Conservation (phyloP, 495 filamentous ascomycete genomes). For the Hyphodiscus hymeniophilus region DNA sequence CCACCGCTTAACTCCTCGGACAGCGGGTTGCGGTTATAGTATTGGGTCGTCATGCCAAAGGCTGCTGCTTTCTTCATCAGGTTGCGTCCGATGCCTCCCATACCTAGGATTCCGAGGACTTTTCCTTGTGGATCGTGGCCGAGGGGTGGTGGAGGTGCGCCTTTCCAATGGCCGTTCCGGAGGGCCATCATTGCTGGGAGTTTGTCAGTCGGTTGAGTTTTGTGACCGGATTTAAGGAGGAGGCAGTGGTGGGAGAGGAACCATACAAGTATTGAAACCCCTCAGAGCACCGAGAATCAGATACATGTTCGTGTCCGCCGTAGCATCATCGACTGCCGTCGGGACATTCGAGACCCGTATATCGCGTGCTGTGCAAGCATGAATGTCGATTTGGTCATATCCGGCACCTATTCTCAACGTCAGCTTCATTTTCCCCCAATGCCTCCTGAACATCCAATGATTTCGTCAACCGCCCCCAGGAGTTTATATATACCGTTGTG, state of each 20-base stretch:
- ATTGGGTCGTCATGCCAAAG: constrained; percentile 37
- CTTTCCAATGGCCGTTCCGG: constrained; percentile 39
- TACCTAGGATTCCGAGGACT: constrained; percentile 67
- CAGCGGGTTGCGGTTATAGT: constrained; percentile 32
- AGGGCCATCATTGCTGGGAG: constrained; percentile 23
- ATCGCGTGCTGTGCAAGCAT: constrained; percentile 54
- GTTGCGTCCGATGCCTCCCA: constrained; percentile 78
- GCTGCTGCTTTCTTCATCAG: constrained; percentile 60
- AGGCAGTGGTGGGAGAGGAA: background rate
- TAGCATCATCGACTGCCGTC: constrained; percentile 69
- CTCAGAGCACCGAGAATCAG: constrained; percentile 67
- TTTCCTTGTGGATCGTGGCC: constrained; percentile 61
- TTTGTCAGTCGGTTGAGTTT: constrained; percentile 30
- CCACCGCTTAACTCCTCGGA: constrained; percentile 40
- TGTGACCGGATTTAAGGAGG: too few relatives aligned
- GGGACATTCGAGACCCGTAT: constrained; percentile 77
- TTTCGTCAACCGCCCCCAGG: background rate
- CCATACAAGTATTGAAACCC: constrained; percentile 26
- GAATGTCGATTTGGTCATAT: constrained; percentile 71
- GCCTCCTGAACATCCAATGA: background rate
- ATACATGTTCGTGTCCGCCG: constrained; percentile 71
- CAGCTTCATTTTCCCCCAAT: background rate
- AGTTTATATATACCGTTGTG: constrained; percentile 36
- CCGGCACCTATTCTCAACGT: constrained; percentile 47
- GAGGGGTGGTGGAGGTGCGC: constrained; percentile 45